Percentiles rank a stretch among this genome's conserved stretches.
phyloP scores from a whole-genome alignment of 2,329 filamentous ascomycete species.

The Exserohilum turcica region DNA sequence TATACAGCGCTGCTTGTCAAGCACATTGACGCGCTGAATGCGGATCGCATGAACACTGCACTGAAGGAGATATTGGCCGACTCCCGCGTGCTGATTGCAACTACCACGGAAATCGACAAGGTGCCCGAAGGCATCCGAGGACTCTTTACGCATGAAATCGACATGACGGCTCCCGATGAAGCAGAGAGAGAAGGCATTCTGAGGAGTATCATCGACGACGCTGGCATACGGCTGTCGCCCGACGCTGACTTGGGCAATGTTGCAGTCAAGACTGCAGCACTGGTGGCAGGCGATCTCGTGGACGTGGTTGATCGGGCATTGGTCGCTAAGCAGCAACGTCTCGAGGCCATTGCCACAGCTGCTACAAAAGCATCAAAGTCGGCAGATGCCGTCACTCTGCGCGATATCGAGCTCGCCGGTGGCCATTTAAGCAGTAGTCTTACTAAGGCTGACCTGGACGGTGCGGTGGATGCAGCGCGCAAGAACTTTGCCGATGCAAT shows the following conservation, averaged over 20 bases:
- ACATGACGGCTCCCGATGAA: slow-evolving; percentile 92
- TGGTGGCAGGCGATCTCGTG: slow-evolving; percentile 91
- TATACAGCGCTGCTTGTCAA: slow-evolving; percentile 84
- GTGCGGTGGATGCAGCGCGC: slow-evolving; percentile 91
- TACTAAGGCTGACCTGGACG: slow-evolving; percentile 82
- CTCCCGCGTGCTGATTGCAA: slow-evolving; percentile 84
- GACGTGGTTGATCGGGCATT: slow-evolving; percentile 92
- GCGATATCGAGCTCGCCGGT: slow-evolving; percentile 87
- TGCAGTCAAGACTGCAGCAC: slow-evolving; percentile 90
- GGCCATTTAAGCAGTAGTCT: slow-evolving; percentile 79
- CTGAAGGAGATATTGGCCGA: slow-evolving; percentile 83
- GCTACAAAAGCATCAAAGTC: slow-evolving; percentile 45
- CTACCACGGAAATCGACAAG: slow-evolving; percentile 93
- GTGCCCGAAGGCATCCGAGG: slow-evolving; percentile 87
- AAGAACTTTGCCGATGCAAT: slow-evolving; percentile 99
- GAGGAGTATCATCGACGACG: slow-evolving; percentile 74
- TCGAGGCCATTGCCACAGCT: slow-evolving; percentile 71
- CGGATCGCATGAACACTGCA: slow-evolving; percentile 84
- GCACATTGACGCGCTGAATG: slow-evolving; percentile 88
- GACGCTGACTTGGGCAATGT: slow-evolving; percentile 84
- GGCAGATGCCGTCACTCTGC: slow-evolving; percentile 62
- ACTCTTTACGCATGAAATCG: slow-evolving; percentile 92
- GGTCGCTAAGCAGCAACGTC: slow-evolving; percentile 73
- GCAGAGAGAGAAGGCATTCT: slow-evolving; percentile 88
- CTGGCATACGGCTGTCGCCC: slow-evolving; percentile 75